phyloP scores from a whole-genome alignment of 306 rosid genomes.

The Trichosanthes truncata region DNA sequence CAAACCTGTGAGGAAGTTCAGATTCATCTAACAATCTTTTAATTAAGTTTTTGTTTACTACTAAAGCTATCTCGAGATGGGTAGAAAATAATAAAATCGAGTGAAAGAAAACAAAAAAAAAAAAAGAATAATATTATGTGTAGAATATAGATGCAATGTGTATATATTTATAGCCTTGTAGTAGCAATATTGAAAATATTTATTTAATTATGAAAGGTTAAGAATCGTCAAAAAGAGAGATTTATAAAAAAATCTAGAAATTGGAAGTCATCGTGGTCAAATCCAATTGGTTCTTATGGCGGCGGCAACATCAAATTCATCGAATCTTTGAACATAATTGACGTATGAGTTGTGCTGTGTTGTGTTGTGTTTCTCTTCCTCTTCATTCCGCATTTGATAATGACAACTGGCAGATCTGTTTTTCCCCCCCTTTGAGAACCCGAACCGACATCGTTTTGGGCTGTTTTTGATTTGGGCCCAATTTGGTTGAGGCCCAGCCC shows the following conservation, averaged over 20 bases:
- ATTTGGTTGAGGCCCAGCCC: not conserved
- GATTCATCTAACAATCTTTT: not conserved
- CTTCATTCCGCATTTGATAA: not conserved
- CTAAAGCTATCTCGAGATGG: not conserved
- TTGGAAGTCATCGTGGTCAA: not conserved
- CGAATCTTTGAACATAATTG: conserved; percentile 11
- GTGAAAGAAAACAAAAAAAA: no score
- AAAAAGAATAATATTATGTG: not conserved
- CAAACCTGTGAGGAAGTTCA: not conserved
- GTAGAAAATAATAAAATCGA: not conserved
- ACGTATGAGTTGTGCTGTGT: conserved; percentile 1
- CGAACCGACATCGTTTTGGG: conserved; percentile 1
- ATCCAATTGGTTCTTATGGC: not conserved
- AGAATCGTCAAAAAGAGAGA: not conserved
- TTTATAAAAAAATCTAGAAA: not conserved
- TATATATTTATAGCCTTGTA: not conserved
- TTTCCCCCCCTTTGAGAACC: no score
- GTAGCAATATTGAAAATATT: not conserved
- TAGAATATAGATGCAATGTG: not conserved
- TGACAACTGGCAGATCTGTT: not conserved
- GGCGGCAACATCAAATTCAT: conserved; percentile 12
- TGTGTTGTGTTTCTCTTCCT: no score
- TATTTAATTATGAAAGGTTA: not conserved
- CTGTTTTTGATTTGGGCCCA: not conserved
- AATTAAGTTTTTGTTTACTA: no score